Evolutionary conservation across 805 yeast species (phyloP).

Genomic region (Teunomyces cretensis): DNA sequence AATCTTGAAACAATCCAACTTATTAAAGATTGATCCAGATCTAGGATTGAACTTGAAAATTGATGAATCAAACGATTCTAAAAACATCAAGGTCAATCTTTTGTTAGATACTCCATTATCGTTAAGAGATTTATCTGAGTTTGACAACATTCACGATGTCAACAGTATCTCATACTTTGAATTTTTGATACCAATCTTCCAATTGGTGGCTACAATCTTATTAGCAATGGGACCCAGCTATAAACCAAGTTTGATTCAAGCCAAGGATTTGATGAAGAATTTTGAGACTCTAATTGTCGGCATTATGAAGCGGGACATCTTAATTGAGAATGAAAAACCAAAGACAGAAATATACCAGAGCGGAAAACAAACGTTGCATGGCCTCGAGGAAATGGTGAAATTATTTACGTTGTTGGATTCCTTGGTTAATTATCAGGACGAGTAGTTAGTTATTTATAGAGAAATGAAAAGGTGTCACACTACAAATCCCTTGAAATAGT

Average conservation of each 20-base stretch:
- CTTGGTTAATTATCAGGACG: conserved; percentile 22
- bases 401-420: conserved; percentile 55
- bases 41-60: conserved; percentile 60
- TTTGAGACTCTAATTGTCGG: conserved; percentile 60
- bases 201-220: conserved; percentile 62
- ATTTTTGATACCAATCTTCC: conserved; percentile 70
- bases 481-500: too few relatives aligned
- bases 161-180: conserved; percentile 58
- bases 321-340: conserved; percentile 24
- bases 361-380: conserved; percentile 30
- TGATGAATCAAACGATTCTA: conserved; percentile 23
- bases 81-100: conserved; percentile 43
- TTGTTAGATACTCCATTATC: conserved; percentile 54
- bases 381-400: conserved; percentile 53
- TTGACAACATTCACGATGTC: conserved; percentile 8
- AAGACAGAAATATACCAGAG: conserved; percentile 16
- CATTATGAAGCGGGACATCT: conserved; percentile 57
- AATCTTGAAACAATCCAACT: conserved; percentile 52
- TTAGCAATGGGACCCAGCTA: conserved; percentile 80
- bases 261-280: conserved; percentile 48
- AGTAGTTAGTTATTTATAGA: conserved; percentile 1
- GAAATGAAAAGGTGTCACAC: neutral
- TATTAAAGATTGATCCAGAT: conserved; percentile 74
- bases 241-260: conserved; percentile 53
- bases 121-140: conserved; percentile 17